Percentiles rank a stretch among this genome's conserved stretches.
Conservation (phyloP, 208 protist genomes). For the Leishmania martiniquensis region DNA sequence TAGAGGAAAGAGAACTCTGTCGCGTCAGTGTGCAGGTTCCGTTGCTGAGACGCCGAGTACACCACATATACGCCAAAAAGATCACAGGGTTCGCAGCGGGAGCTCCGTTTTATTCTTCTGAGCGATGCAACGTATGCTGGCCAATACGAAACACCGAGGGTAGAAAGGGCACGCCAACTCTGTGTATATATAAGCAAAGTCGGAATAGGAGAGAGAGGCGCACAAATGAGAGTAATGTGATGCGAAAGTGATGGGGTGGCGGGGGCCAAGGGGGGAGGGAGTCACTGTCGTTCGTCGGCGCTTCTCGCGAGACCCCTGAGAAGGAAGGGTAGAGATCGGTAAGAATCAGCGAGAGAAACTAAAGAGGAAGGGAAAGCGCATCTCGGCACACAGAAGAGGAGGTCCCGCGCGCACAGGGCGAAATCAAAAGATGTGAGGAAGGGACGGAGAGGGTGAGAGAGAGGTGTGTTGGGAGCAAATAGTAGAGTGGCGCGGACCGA, state of each 20-base stretch:
- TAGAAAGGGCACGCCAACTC: not conserved
- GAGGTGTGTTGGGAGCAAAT: no score
- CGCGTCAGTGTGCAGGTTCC: not conserved
- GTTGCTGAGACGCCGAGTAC: not conserved
- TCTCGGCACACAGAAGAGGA: not conserved
- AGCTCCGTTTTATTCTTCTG: not conserved
- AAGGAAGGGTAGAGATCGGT: not conserved
- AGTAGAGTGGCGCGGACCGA: no score
- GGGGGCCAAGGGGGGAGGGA: not conserved
- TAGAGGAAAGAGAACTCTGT: not conserved
- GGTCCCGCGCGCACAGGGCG: no score
- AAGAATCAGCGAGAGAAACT: not conserved
- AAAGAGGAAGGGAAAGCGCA: not conserved
- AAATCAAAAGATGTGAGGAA: not conserved
- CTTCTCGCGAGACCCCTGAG: not conserved
- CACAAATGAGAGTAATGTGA: not conserved
- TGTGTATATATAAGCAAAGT: not conserved
- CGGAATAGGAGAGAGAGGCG: not conserved
- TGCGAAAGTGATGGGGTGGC: not conserved
- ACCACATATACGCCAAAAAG: not conserved
- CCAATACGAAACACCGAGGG: not conserved
- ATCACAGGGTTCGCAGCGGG: not conserved
- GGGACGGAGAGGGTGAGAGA: no score
- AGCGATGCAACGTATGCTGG: not conserved
- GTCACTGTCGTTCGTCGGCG: not conserved